Percentiles rank a stretch among this genome's conserved stretches.
Evolutionary conservation across 139 green algal species (phyloP).

Genomic region (Chlorella vulgaris): DNA sequence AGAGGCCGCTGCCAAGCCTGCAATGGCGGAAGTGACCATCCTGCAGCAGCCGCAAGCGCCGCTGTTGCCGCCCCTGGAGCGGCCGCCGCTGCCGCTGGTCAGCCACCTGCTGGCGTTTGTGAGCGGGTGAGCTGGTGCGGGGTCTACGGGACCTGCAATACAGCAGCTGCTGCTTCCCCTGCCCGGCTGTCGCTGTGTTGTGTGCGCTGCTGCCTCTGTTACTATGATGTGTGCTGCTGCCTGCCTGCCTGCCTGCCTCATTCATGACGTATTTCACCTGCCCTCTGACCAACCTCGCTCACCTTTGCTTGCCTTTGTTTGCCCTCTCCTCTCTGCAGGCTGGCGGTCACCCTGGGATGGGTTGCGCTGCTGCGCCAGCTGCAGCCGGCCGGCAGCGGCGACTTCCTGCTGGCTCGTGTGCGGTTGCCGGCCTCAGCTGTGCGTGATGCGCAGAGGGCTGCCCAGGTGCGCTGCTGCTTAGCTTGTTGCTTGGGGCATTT

Average conservation of each 20-base stretch:
- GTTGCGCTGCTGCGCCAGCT: slow-evolving; percentile 33
- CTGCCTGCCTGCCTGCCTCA: background rate
- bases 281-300: background rate
- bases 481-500: background rate
- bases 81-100: background rate
- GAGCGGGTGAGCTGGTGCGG: slow-evolving; percentile 34
- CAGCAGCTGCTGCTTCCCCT: background rate
- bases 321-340: background rate
- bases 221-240: no score
- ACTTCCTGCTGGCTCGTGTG: slow-evolving; percentile 36
- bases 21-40: slow-evolving; percentile 1
- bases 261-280: no score
- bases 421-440: slow-evolving; percentile 20
- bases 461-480: background rate
- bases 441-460: background rate
- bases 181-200: background rate
- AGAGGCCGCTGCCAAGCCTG: background rate
- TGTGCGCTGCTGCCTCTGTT: background rate
- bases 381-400: slow-evolving; percentile 30
- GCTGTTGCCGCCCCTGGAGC: background rate
- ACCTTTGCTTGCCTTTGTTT: background rate
- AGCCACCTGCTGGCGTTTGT: slow-evolving; percentile 12
- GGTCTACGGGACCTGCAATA: no score
- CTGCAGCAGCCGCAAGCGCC: background rate
- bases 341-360: slow-evolving; percentile 32